Conservation (phyloP, 345 rosid genomes). For the Atalantia buxifolia region DNA sequence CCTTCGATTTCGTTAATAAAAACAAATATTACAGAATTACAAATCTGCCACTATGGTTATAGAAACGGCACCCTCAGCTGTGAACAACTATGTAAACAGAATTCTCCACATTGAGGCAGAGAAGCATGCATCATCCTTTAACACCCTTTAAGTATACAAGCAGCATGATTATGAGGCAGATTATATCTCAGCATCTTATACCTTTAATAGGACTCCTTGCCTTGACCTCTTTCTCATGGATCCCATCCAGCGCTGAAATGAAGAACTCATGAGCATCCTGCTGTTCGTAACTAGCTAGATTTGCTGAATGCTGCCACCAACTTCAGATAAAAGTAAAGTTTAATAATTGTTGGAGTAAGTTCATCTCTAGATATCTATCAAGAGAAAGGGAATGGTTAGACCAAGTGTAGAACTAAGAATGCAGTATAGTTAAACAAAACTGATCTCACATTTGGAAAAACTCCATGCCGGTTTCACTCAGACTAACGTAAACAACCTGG, state of each 20-base stretch:
- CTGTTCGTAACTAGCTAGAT: slow-evolving; percentile 82
- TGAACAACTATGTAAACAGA: neutral
- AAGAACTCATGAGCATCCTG: slow-evolving; percentile 97
- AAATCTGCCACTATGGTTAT: neutral
- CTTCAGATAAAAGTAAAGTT: slow-evolving; percentile 42
- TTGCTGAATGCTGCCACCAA: slow-evolving; percentile 94
- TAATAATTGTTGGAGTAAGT: slow-evolving; percentile 12
- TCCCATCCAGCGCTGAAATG: slow-evolving; percentile 78
- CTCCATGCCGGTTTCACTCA: neutral
- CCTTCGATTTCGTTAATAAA: neutral
- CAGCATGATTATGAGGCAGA: neutral
- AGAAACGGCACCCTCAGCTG: neutral
- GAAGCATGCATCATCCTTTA: slow-evolving; percentile 3
- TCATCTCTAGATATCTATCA: slow-evolving; percentile 4
- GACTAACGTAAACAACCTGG: neutral
- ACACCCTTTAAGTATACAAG: neutral
- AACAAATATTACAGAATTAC: neutral
- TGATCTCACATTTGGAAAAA: neutral
- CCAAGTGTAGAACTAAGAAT: slow-evolving; percentile 11
- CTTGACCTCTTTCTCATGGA: slow-evolving; percentile 81
- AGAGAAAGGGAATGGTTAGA: slow-evolving; percentile 6
- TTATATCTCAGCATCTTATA: slow-evolving; percentile 14
- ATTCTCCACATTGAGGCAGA: neutral
- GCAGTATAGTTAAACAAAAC: neutral
- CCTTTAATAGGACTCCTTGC: slow-evolving; percentile 45